These are phyloP conservation scores for Saturnispora hagleri DNA, from an alignment of 805 yeast genomes.

Conservation along the genomic window DNA sequence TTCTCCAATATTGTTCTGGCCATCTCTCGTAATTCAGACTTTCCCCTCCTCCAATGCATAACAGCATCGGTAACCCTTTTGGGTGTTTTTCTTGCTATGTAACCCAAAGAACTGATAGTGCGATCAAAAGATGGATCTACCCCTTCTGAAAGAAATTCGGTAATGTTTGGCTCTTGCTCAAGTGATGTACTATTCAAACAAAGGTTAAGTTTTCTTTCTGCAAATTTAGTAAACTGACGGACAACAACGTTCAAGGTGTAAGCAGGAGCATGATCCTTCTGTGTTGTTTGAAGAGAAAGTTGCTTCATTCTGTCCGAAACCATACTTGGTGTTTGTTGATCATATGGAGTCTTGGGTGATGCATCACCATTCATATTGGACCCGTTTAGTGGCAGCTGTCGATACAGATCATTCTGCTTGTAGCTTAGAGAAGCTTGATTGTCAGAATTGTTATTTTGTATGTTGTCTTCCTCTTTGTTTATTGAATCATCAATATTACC, in stretches of 20 bases:
- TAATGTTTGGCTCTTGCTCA: slow-evolving; percentile 68
- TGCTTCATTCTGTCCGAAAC: not conserved
- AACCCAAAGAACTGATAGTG: slow-evolving; percentile 78
- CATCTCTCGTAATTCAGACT: slow-evolving; percentile 73
- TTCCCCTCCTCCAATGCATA: slow-evolving; percentile 96
- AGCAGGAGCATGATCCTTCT: slow-evolving; percentile 60
- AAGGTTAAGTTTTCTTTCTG: slow-evolving; percentile 74
- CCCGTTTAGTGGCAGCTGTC: slow-evolving; percentile 18
- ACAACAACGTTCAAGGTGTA: slow-evolving; percentile 91
- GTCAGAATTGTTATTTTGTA: not conserved
- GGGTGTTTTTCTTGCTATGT: slow-evolving; percentile 81
- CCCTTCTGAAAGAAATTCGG: slow-evolving; percentile 74
- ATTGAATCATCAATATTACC: not conserved
- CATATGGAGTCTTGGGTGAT: slow-evolving; percentile 11
- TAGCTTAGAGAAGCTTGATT: not conserved
- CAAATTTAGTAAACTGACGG: slow-evolving; percentile 89
- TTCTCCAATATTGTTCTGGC: slow-evolving; percentile 46
- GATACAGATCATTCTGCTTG: slow-evolving; percentile 14
- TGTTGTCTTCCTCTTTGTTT: not conserved
- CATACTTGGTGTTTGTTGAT: slow-evolving; percentile 7
- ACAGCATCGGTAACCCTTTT: slow-evolving; percentile 95
- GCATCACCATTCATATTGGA: slow-evolving; percentile 19
- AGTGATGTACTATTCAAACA: slow-evolving; percentile 59
- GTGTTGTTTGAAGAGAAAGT: slow-evolving; percentile 22
- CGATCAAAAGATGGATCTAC: slow-evolving; percentile 80